Evolutionary conservation across 305 asterid species (phyloP).

Genomic region (Ilex paraguariensis): DNA sequence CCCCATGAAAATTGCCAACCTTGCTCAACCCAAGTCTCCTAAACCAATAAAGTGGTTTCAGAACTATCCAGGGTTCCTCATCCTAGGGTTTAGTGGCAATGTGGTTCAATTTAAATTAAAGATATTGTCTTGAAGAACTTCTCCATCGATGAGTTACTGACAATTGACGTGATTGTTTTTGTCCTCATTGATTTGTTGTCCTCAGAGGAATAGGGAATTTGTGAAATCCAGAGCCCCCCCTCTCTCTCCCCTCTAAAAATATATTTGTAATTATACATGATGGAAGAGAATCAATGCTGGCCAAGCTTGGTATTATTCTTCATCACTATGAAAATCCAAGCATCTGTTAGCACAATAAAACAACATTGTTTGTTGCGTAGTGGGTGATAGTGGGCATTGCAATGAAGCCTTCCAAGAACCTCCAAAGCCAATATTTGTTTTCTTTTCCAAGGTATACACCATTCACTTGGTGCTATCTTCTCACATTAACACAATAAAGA

Average conservation of each 20-base stretch:
- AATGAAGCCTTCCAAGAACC: constrained; percentile 36
- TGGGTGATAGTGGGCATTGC: constrained; percentile 37
- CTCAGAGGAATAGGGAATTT: constrained; percentile 26
- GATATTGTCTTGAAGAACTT: constrained; percentile 27
- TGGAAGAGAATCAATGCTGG: neutral
- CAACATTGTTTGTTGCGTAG: constrained; percentile 30
- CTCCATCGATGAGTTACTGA: constrained; percentile 41
- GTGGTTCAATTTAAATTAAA: constrained; percentile 18
- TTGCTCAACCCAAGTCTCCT: constrained; percentile 5
- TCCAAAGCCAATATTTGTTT: constrained; percentile 37
- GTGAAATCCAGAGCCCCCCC: constrained; percentile 15
- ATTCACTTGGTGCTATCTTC: constrained; percentile 34
- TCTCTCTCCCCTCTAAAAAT: neutral
- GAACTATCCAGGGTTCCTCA: constrained; percentile 3
- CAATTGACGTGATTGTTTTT: constrained; percentile 14
- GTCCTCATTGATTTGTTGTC: constrained; percentile 21
- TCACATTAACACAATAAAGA: constrained; percentile 21
- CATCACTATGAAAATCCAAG: constrained; percentile 36
- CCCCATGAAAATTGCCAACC: neutral
- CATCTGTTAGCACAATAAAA: constrained; percentile 53
- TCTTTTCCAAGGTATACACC: constrained; percentile 26
- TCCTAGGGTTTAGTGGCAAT: neutral
- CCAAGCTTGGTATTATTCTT: constrained; percentile 31
- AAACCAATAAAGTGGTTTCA: neutral
- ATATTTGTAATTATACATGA: neutral